A percentile compares a stretch with the other conserved stretches of the same genome.
phyloP scores from a whole-genome alignment of 2,329 filamentous ascomycete genomes.

The Venturia oleaginea region DNA sequence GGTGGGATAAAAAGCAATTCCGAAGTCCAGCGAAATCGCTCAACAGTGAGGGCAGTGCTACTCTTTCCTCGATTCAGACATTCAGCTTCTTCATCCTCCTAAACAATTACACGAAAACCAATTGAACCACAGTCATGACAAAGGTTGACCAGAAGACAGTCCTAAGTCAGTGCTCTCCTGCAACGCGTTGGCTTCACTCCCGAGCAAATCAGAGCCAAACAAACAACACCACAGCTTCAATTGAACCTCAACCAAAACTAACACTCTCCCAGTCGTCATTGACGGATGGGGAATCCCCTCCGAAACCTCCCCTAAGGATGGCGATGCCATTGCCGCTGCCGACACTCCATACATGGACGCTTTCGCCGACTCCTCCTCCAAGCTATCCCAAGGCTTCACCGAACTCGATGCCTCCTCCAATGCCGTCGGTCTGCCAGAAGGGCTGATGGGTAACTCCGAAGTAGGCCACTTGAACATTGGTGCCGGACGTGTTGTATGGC shows the following conservation, averaged over 20 bases:
- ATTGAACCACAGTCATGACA: conserved; percentile 43
- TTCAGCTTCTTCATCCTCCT: not conserved
- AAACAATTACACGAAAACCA: not conserved
- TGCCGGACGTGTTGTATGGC: conserved; percentile 95
- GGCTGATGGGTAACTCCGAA: conserved; percentile 97
- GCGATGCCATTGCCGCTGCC: conserved; percentile 91
- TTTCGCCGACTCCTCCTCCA: conserved; percentile 57
- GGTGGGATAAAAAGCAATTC: conserved; percentile 5
- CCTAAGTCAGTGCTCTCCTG: conserved; percentile 46
- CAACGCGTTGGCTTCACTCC: conserved; percentile 24
- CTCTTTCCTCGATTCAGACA: not conserved
- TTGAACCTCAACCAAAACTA: conserved; percentile 48
- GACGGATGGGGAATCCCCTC: conserved; percentile 94
- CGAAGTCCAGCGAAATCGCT: not conserved
- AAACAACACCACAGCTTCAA: conserved; percentile 48
- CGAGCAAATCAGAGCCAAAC: conserved; percentile 34
- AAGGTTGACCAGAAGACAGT: conserved; percentile 61
- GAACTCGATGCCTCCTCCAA: conserved; percentile 93
- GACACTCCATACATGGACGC: conserved; percentile 92
- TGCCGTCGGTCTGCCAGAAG: conserved; percentile 90
- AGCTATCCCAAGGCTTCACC: conserved; percentile 74
- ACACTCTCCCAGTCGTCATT: conserved; percentile 72
- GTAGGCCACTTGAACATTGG: conserved; percentile 98
- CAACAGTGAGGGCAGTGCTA: not conserved
- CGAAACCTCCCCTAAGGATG: conserved; percentile 70